Percentiles rank a stretch among this genome's conserved stretches.
These are phyloP conservation scores for Diaporthe sp. DNA, from an alignment of 2,329 filamentous ascomycete species.

Conservation along the genomic window DNA sequence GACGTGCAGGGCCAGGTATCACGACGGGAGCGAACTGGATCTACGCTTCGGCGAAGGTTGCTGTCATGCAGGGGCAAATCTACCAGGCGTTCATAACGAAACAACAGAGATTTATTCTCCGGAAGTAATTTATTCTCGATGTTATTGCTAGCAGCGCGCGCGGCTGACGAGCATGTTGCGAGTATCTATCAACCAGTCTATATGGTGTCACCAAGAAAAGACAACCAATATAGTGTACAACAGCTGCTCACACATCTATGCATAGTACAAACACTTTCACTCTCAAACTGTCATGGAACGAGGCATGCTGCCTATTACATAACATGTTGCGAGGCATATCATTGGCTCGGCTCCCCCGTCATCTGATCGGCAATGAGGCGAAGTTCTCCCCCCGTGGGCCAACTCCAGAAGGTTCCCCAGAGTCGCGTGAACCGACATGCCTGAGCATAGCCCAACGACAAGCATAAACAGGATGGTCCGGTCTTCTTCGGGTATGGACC, in stretches of 20 bases:
- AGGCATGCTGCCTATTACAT: neutral
- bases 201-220: neutral
- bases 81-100: neutral
- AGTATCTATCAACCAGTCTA: neutral
- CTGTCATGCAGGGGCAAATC: constrained; percentile 23
- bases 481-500: neutral
- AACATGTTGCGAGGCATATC: neutral
- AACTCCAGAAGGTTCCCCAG: neutral
- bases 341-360: neutral
- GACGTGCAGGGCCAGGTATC: neutral
- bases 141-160: neutral
- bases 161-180: neutral
- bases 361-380: neutral
- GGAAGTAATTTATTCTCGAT: too few species aligned
- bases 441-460: neutral
- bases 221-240: neutral
- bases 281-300: neutral
- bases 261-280: neutral
- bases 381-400: neutral
- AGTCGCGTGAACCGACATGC: neutral
- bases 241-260: neutral
- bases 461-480: neutral
- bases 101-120: neutral
- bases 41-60: neutral
- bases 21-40: neutral